Base-by-base conservation (phyloP, 1,139 yeast genomes). In the Geotrichum bryndzae region DNA sequence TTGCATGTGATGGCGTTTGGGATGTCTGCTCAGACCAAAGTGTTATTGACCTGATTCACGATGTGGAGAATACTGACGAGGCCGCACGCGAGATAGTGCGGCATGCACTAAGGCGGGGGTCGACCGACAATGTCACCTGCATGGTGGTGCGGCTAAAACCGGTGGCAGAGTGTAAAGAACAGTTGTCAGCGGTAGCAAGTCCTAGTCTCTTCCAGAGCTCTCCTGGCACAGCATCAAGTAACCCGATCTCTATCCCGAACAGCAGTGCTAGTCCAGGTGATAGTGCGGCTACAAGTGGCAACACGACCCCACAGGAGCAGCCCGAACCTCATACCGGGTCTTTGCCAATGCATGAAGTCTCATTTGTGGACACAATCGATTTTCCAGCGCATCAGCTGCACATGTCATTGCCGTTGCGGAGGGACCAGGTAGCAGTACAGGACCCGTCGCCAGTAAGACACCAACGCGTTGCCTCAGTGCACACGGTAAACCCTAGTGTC, bases 1-100 rank as follows among this genome's bases (percentile, higher is more conserved):
- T 91, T 63, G 97, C 96, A 0, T 90, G 97, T 73, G 97, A 91
- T 75, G 97, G 97, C 0, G 77, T 91, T 11, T 91, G 97, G 97
- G 97, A 91, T 72, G 96, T 91, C 3, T 79, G 90, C 60, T 80
- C 83, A 11, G 97, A 90, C 71, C 85, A 84, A 65, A 82, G 82
- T 63, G 97, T 97, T 0, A 87, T 92, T 63, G 84, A 85, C 61
- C 72, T 84, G 66, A 85, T 87, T 5, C 74, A 79, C 55, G 81
- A 82, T 54, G 75, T 79, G 3, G 67, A 70, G 1, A 84, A 82
- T 67, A 85, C 92, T 0, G 80, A 82, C 61, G 73, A 73, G 38
- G 96, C 95, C 0, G 86, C 96, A 10, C 81, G 82, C 63, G 77
- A 76, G 50, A 78, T 91, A 60, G 88, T 90, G 63, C 81, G 84